These are phyloP conservation scores for Tillandsia fasciculata DNA, from an alignment of 176 grass and related monocot species.

Conservation along the genomic window DNA sequence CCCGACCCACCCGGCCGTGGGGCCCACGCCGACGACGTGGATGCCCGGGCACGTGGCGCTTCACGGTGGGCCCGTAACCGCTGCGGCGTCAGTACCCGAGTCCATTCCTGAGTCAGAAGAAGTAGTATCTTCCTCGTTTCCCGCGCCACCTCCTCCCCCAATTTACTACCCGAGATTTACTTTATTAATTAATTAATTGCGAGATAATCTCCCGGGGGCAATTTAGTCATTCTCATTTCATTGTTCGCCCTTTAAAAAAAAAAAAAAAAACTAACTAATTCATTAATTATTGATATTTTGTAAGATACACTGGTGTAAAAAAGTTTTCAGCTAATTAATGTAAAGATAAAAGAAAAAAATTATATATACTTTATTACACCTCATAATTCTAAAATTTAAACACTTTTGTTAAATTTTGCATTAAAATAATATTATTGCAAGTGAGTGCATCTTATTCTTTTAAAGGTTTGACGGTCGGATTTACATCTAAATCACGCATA, in stretches of 20 bases:
- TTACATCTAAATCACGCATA: no score
- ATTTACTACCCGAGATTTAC: neutral
- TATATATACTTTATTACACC: no score
- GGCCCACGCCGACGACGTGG: neutral
- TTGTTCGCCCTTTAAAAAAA: neutral
- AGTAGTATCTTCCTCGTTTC: neutral
- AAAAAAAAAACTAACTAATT: neutral
- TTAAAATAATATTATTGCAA: no score
- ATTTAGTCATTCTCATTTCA: neutral
- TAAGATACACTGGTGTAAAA: no score
- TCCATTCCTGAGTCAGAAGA: no score
- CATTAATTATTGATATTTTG: no score
- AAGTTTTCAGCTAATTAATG: no score
- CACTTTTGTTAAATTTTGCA: no score
- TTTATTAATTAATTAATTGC: neutral
- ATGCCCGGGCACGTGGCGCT: neutral
- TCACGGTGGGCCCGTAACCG: neutral
- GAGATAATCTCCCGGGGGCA: neutral
- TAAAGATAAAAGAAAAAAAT: no score
- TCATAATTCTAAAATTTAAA: no score
- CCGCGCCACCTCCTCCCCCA: neutral
- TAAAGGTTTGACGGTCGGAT: no score
- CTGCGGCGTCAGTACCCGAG: neutral
- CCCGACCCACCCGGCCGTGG: neutral
- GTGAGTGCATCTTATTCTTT: no score